Base-by-base conservation (phyloP, 805 yeast species). In the Yarrowia sp. region DNA sequence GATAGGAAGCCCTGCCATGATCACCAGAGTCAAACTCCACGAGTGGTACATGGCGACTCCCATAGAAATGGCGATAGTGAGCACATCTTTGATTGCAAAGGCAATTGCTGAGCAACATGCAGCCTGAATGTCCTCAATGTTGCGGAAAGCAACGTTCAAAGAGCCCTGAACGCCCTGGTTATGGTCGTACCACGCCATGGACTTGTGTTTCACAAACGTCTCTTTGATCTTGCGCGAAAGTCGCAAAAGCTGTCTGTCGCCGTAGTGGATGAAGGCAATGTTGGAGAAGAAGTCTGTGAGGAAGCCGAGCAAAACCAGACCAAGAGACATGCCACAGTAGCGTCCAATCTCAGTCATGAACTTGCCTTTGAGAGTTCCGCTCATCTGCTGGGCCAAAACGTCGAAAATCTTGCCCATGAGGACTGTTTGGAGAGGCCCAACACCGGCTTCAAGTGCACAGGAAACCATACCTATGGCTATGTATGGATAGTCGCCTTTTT, bases 21-120 rank as follows among this genome's bases (percentile, higher is more conserved):
- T 82, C 1, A 94, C 81, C 24, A 94, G 73, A 0, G 97, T 88
- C 10, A 94, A 77, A 3, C 88, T 80, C 97, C 97, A 93, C 2
- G 96, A 88, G 64, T 84, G 85, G 64, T 81, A 80, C 70, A 94
- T 81, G 1, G 97, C 84, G 0, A 88, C 82, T 1, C 82, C 78
- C 1, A 86, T 69, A 10, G 87, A 73, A 6, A 39, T 29, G 0
- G 87, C 82, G 4, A 82, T 60, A 0, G 84, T 74, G 0, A 84
- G 81, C 1, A 78, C 39, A 8, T 84, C 79, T 65, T 85, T 85
- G 12, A 83, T 69, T 1, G 85, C 68, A 19, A 85, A 67, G 0
- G 88, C 90, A 16, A 84, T 69, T 3, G 85, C 81, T 68, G 87
- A 92, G 2, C 93, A 83, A 4, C 83, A 77, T 0, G 91, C 88